Conservation (phyloP, 257 asterid species). For the Paraleonurus japonicus region DNA sequence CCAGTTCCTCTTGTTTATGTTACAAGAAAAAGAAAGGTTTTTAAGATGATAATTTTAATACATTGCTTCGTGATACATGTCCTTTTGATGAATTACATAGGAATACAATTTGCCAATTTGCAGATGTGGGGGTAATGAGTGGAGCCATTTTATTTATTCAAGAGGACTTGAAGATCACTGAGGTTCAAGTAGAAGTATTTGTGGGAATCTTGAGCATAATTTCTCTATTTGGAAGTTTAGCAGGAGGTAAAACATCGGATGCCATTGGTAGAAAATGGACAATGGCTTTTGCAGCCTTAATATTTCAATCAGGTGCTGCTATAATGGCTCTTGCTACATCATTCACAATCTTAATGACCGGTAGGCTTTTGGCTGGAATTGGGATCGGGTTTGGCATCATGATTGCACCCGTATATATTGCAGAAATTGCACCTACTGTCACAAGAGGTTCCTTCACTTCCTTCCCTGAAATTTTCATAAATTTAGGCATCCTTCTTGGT, state of each 20-base stretch:
- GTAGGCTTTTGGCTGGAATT: conserved; percentile 57
- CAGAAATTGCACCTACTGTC: conserved; percentile 57
- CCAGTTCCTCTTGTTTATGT: neutral
- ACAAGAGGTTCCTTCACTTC: conserved; percentile 61
- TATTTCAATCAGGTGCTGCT: conserved; percentile 58
- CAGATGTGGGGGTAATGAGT: conserved; percentile 84
- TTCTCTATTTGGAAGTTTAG: conserved; percentile 59
- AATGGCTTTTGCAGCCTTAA: conserved; percentile 55
- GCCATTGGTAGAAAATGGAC: conserved; percentile 73
- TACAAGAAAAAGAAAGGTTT: neutral
- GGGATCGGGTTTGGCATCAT: conserved; percentile 66
- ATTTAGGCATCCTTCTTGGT: conserved; percentile 64
- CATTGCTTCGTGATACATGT: too few relatives aligned
- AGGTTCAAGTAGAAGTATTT: conserved; percentile 57
- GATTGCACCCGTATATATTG: conserved; percentile 70
- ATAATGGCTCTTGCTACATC: conserved; percentile 58
- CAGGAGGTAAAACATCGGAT: conserved; percentile 64
- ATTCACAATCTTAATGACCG: conserved; percentile 43
- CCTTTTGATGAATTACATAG: neutral
- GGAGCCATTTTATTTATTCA: conserved; percentile 65
- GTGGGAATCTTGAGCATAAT: conserved; percentile 62
- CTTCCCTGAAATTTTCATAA: conserved; percentile 61
- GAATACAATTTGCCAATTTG: neutral
- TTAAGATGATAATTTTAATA: too few relatives aligned
- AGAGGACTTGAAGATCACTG: conserved; percentile 55